These are phyloP conservation scores for Metschnikowia lochheadii DNA, from an alignment of 805 yeast genomes.

Conservation along the genomic window DNA sequence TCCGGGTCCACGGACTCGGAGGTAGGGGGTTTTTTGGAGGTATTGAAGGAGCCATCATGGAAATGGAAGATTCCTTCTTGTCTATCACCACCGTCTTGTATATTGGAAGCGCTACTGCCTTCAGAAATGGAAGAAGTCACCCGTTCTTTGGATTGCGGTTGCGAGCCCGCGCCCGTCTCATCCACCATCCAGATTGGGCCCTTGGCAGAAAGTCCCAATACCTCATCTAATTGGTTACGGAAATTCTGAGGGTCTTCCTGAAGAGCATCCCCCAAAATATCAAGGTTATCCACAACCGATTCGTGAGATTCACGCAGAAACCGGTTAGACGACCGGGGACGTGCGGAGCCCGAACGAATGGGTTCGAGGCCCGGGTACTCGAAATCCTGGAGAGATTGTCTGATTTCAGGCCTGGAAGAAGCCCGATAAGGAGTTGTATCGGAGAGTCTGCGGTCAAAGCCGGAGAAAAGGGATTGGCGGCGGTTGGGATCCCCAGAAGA, in stretches of 20 bases:
- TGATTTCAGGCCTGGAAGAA: neutral
- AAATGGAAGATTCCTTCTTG: too few species aligned
- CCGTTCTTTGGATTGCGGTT: neutral
- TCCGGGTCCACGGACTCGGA: slow-evolving; percentile 3
- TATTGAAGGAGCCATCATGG: neutral
- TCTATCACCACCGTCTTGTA: too few species aligned
- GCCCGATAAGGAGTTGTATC: neutral
- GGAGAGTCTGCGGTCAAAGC: neutral
- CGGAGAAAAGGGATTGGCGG: neutral
- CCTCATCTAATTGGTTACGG: slow-evolving; percentile 1
- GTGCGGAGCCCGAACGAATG: neutral
- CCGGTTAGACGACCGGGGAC: neutral
- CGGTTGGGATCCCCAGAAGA: neutral
- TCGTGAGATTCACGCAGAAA: neutral
- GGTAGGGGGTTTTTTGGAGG: neutral
- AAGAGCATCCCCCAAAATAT: neutral
- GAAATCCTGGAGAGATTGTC: slow-evolving; percentile 3
- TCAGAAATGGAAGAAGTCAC: neutral
- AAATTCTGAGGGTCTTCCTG: neutral
- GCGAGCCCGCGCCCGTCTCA: neutral
- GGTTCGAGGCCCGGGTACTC: neutral
- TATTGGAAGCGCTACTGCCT: too few species aligned
- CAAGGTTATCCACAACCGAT: neutral
- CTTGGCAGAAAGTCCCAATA: neutral
- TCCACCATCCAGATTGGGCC: neutral